Percentiles rank a stretch among this genome's conserved stretches.
phyloP scores from a whole-genome alignment of 2,329 filamentous ascomycete genomes.

The Rutstroemia sp. region DNA sequence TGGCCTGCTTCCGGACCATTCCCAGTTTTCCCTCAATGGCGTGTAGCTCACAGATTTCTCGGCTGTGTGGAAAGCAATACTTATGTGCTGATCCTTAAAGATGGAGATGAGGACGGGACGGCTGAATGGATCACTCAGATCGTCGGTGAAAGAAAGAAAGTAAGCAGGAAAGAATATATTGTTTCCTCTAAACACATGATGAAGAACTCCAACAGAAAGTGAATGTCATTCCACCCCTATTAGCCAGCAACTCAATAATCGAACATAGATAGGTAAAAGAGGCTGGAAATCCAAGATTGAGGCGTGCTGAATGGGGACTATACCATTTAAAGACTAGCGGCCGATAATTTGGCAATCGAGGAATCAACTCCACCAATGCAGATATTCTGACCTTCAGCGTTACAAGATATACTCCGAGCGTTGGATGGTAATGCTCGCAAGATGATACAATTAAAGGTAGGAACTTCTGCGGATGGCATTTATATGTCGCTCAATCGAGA shows the following conservation, averaged over 20 bases:
- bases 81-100: slow-evolving; percentile 7
- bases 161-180: slow-evolving; percentile 4
- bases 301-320: slow-evolving; percentile 3
- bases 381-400: neutral
- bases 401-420: slow-evolving; percentile 3
- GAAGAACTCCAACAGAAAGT: slow-evolving; percentile 1
- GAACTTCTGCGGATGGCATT: neutral
- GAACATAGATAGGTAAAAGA: neutral
- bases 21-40: neutral
- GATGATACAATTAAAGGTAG: slow-evolving; percentile 89
- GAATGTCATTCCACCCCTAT: slow-evolving; percentile 4
- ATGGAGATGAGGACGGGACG: neutral
- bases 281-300: slow-evolving; percentile 5
- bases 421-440: slow-evolving; percentile 33
- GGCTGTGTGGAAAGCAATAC: slow-evolving; percentile 8
- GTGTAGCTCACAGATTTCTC: neutral
- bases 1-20: neutral
- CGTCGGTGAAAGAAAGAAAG: slow-evolving; percentile 1
- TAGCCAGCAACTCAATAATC: neutral
- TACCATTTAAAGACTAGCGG: slow-evolving; percentile 2
- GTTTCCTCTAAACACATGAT: slow-evolving; percentile 7
- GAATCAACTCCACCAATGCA: neutral
- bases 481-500: neutral
- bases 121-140: neutral
- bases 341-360: slow-evolving; percentile 5